phyloP scores from a whole-genome alignment of 2,329 filamentous ascomycete species.

The Colletotrichum lindemuthianum region DNA sequence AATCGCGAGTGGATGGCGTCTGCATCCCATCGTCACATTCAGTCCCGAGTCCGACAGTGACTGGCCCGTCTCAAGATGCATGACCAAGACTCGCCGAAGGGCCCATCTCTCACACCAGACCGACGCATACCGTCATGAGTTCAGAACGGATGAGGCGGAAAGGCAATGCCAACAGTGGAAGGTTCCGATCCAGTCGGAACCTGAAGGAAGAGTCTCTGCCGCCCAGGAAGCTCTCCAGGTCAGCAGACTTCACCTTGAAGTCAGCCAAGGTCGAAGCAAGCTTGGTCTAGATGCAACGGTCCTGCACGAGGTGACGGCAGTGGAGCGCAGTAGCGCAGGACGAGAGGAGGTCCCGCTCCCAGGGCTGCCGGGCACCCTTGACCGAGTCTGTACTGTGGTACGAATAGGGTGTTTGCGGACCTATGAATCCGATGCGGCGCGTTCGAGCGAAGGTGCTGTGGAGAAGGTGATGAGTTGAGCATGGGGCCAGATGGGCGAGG shows the following conservation, averaged over 20 bases:
- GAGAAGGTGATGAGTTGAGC: constrained; percentile 17
- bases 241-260: constrained; percentile 27
- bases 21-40: constrained; percentile 14
- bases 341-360: constrained; percentile 10
- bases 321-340: background rate
- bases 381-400: background rate
- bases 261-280: constrained; percentile 20
- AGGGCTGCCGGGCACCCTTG: constrained; percentile 20
- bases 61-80: background rate
- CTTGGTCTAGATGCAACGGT: constrained; percentile 18
- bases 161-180: constrained; percentile 4
- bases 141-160: constrained; percentile 18
- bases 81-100: background rate
- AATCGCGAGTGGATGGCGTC: constrained; percentile 2
- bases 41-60: constrained; percentile 2
- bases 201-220: background rate
- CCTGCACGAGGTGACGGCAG: background rate
- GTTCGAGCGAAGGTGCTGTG: background rate
- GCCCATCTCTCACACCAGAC: background rate
- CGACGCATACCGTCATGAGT: background rate
- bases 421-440: background rate
- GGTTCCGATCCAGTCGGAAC: constrained; percentile 2
- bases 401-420: background rate
- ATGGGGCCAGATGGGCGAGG: constrained; percentile 7
- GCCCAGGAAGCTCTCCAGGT: constrained; percentile 1